phyloP scores from a whole-genome alignment of 257 asterid species.

The Ligustrum vulgare region DNA sequence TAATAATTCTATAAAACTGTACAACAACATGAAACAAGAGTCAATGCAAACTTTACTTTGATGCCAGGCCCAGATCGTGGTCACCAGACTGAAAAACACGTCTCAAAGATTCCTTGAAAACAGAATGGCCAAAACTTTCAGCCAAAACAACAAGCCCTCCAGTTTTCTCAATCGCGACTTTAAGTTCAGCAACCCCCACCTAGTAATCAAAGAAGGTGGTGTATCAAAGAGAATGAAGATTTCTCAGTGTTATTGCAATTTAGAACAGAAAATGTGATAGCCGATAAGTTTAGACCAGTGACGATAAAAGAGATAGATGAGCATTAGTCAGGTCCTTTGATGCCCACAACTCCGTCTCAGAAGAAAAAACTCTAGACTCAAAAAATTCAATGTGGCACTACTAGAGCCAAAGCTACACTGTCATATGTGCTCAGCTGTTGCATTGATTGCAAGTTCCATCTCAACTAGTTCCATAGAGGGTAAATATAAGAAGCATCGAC shows the following conservation, averaged over 20 bases:
- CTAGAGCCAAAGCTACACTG: neutral
- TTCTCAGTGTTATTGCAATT: neutral
- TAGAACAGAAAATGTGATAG: neutral
- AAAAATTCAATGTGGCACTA: neutral
- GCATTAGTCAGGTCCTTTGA: neutral
- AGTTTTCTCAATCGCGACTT: conserved; percentile 85
- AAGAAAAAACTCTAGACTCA: neutral
- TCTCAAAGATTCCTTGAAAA: conserved; percentile 82
- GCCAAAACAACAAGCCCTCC: conserved; percentile 96
- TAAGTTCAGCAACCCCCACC: conserved; percentile 98
- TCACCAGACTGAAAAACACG: conserved; percentile 81
- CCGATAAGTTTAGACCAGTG: too few species aligned
- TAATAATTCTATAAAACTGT: neutral
- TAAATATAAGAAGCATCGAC: too few species aligned
- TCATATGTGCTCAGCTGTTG: neutral
- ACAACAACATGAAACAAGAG: conserved; percentile 14
- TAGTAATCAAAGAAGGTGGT: conserved; percentile 24
- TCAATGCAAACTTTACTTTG: conserved; percentile 69
- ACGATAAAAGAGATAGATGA: neutral
- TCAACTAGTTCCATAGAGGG: conserved; percentile 1
- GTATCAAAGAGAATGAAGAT: conserved; percentile 1
- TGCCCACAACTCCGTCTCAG: neutral
- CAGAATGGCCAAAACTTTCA: conserved; percentile 97
- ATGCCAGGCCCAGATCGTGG: conserved; percentile 78
- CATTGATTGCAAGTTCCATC: neutral